Evolutionary conservation across 176 grass and related monocot species (phyloP), one percentile per base, ranked within the genome.

Genomic region (Bonia amplexicaulis): DNA sequence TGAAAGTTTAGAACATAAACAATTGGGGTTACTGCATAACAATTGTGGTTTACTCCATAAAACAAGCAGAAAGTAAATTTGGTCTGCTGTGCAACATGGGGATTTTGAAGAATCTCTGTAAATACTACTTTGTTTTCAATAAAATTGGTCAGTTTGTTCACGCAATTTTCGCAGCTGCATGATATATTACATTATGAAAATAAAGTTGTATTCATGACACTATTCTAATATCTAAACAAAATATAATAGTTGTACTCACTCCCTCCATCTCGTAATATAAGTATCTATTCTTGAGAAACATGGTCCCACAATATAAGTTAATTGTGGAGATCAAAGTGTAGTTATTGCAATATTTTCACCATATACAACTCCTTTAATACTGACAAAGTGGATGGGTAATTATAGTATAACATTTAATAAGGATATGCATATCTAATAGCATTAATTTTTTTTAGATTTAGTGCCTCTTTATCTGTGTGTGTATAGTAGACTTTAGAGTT

Each of bases 401-500:
- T 15, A 9, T 14, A 14, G 12, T 49, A 49, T 49, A 1, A 0
- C 3, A 49, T 49, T 14, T 14, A 49, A 49, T 14, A 49, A 0
- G 0, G 0, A 4, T 14, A 4, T 15, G 0, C 0, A 49, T 49
- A 3, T 14, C 0, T 0, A 49, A 49, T 49, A 14, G 31, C 3
- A 14, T 14, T 49, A 49, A 49, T 3, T 48, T 49, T 15, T 49
- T 49, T 49, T 14, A 14, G 47, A 49, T 15, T 49, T 49, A 13
- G 4, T 14, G 3, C 5, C 12, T 1, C 3, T 0, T 49, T 49
- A 0, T 3, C 14, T 9, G 31, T 48, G 13, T 48, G 12, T 1
- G 3, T 5, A 49, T 49, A 49, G 47, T 49, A 0, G 12, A 0
- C 0, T 13, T 49, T 49, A 3, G 12, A 14, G 2, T 49, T 49